Conservation (phyloP, 73 alveolate species). For the Uronychia setigera region DNA sequence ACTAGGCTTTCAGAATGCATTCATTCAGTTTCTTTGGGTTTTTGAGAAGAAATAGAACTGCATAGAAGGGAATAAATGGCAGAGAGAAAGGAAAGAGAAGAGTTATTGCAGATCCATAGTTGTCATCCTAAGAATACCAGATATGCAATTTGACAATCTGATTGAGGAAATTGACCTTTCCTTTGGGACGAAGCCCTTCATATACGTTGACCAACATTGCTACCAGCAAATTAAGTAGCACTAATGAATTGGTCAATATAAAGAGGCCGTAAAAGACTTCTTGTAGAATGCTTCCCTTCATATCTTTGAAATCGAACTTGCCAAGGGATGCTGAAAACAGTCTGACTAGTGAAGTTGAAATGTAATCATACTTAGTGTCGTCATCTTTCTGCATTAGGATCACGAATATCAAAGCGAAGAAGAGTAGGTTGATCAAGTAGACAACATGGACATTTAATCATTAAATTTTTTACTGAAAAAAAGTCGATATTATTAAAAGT, state of each 20-base stretch:
- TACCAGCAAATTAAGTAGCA: not conserved
- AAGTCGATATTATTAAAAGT: too few species aligned
- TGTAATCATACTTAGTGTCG: not conserved
- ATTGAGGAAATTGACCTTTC: not conserved
- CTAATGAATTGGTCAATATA: not conserved
- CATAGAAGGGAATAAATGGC: not conserved
- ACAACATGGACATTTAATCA: too few species aligned
- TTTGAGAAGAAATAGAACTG: not conserved
- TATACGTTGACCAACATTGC: not conserved
- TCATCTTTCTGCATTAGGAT: not conserved
- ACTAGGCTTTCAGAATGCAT: not conserved
- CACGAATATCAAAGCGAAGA: not conserved
- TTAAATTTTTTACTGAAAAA: too few species aligned
- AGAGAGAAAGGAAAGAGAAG: not conserved
- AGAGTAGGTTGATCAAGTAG: not conserved
- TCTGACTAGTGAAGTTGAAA: not conserved
- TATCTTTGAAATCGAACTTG: not conserved
- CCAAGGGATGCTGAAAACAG: not conserved
- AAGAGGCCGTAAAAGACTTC: not conserved
- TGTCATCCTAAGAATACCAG: not conserved
- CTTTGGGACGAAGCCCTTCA: conserved; percentile 1
- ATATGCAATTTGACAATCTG: not conserved
- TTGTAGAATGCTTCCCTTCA: not conserved
- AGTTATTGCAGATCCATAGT: not conserved
- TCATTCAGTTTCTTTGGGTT: not conserved